Conservation (phyloP, 176 grass and related monocot genomes). For the Musa beccarii region DNA sequence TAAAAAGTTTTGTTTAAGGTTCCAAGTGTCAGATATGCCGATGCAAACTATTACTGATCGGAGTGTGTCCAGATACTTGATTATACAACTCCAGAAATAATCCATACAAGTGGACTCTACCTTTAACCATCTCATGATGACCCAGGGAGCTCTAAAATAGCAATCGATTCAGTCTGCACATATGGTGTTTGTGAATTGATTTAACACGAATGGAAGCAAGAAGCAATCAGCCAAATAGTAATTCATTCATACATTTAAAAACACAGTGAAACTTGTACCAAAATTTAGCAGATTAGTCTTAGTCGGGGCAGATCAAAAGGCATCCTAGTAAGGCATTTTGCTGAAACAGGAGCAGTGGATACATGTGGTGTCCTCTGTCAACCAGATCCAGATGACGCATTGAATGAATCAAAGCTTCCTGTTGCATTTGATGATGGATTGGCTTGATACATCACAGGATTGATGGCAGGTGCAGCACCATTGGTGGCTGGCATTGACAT, state of each 20-base stretch:
- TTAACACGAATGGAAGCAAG: neutral
- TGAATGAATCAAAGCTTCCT: constrained; percentile 7
- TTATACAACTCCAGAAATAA: too few species aligned
- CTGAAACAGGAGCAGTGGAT: constrained; percentile 25
- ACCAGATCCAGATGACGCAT: constrained; percentile 16
- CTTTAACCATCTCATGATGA: too few species aligned
- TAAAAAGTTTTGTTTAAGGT: too few species aligned
- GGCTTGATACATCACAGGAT: constrained; percentile 31
- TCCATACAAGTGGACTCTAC: too few species aligned
- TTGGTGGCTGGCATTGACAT: constrained; percentile 25
- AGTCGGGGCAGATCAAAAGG: too few species aligned
- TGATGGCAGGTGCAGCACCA: constrained; percentile 29
- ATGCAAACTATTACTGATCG: too few species aligned
- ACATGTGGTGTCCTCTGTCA: neutral
- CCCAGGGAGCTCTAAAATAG: neutral
- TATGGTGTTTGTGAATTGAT: too few species aligned
- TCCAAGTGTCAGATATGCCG: too few species aligned
- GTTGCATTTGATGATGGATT: constrained; percentile 27
- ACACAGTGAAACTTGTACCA: neutral
- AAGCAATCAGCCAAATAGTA: neutral
- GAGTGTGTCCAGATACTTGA: too few species aligned
- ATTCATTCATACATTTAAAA: neutral
- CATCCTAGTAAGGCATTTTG: neutral
- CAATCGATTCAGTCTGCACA: neutral
- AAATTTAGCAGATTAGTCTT: too few species aligned